These are phyloP conservation scores for Paramecium biaurelia DNA, from an alignment of 73 alveolate species.

Conservation along the genomic window DNA sequence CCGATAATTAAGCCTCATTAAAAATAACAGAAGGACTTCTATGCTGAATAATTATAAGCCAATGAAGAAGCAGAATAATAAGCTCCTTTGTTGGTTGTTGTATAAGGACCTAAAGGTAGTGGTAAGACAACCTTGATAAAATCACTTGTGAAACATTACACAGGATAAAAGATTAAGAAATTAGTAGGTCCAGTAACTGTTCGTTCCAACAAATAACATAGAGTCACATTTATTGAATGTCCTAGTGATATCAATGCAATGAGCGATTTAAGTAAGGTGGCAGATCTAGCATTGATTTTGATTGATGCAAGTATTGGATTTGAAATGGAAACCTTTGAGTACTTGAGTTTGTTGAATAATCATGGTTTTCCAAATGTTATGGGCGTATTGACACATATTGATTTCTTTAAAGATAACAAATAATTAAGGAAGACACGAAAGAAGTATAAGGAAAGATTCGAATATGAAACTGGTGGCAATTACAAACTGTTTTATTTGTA, in stretches of 20 bases:
- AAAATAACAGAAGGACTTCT: constrained; percentile 35
- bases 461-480: constrained; percentile 99
- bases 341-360: constrained; percentile 89
- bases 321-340: constrained; percentile 99
- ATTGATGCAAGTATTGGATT: constrained; percentile 99
- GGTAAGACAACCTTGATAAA: constrained; percentile 99
- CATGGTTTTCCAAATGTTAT: constrained; percentile 98
- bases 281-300: constrained; percentile 95
- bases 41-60: constrained; percentile 33
- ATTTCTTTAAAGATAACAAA: constrained; percentile 97
- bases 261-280: constrained; percentile 98
- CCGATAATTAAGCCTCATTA: constrained; percentile 38
- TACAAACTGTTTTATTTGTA: constrained; percentile 98
- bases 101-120: constrained; percentile 69
- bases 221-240: constrained; percentile 98
- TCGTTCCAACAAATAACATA: constrained; percentile 84
- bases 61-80: constrained; percentile 39
- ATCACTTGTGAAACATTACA: constrained; percentile 96
- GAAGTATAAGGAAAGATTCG: constrained; percentile 97
- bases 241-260: constrained; percentile 98
- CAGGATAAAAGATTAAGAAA: constrained; percentile 86
- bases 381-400: constrained; percentile 99
- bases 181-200: constrained; percentile 92
- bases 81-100: constrained; percentile 50
- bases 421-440: constrained; percentile 95